A percentile compares a stretch with the other conserved stretches of the same genome.
phyloP scores from a whole-genome alignment of 1,139 yeast genomes.

The Yamadazyma dendronema region DNA sequence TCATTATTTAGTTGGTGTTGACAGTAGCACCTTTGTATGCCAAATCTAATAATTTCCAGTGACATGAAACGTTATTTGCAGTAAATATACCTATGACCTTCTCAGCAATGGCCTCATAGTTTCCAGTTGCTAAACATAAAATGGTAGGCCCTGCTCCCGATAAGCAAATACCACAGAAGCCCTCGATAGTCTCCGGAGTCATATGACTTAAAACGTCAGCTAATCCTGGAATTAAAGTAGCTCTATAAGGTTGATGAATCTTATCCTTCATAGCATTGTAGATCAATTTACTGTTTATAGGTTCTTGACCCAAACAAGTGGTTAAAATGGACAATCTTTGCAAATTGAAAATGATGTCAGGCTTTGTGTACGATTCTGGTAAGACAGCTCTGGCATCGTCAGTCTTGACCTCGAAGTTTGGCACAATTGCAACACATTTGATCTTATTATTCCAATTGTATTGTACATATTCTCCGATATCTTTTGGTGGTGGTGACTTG shows the following conservation, averaged over 20 bases:
- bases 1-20: no score
- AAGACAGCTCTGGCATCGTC: conserved; percentile 87
- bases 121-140: conserved; percentile 85
- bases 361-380: conserved; percentile 75
- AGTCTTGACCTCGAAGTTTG: conserved; percentile 91
- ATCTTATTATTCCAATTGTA: conserved; percentile 81
- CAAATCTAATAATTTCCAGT: conserved; percentile 80
- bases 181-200: conserved; percentile 79
- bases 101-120: conserved; percentile 79
- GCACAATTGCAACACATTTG: conserved; percentile 87
- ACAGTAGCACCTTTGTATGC: conserved; percentile 86
- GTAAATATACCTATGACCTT: conserved; percentile 71
- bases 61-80: conserved; percentile 65
- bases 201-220: conserved; percentile 76
- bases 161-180: conserved; percentile 88
- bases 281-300: conserved; percentile 79
- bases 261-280: conserved; percentile 96
- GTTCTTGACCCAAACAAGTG: conserved; percentile 78
- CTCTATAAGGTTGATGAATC: conserved; percentile 93
- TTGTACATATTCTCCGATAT: conserved; percentile 85
- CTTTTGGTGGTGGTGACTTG: conserved; percentile 60
- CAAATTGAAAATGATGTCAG: conserved; percentile 85
- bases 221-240: conserved; percentile 87
- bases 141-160: conserved; percentile 99
- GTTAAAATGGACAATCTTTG: conserved; percentile 48